Evolutionary conservation across 257 asterid species (phyloP).

Genomic region (Fraxinus quadrangulata): DNA sequence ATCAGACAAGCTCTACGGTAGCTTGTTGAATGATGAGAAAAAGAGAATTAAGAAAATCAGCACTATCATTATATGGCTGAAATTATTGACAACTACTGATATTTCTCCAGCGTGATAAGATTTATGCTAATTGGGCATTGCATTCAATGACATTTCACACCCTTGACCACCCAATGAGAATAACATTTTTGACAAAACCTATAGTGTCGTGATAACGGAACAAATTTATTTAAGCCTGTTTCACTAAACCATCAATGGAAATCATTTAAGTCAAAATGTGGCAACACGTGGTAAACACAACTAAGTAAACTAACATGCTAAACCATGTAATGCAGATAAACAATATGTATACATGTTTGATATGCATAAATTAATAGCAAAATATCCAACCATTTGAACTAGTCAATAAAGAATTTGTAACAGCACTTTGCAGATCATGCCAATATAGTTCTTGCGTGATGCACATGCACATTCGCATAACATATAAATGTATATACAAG

Average conservation of each 20-base stretch:
- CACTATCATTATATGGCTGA: background rate
- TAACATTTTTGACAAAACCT: background rate
- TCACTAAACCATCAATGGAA: background rate
- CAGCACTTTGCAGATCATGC: background rate
- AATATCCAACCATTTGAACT: background rate
- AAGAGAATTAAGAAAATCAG: background rate
- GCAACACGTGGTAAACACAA: background rate
- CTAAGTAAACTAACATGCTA: background rate
- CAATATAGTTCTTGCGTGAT: background rate
- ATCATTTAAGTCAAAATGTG: background rate
- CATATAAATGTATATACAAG: background rate
- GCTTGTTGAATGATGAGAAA: background rate
- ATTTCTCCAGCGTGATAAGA: background rate
- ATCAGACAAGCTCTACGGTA: slow-evolving; percentile 6
- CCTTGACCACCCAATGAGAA: slow-evolving; percentile 8
- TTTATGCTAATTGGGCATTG: background rate
- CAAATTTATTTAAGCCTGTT: background rate
- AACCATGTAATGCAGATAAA: background rate
- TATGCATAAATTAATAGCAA: background rate
- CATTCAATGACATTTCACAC: background rate
- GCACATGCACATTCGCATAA: background rate
- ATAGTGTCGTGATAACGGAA: background rate
- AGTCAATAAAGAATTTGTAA: background rate
- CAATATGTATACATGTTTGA: background rate
- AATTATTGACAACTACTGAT: background rate